A percentile compares a stretch with the other conserved stretches of the same genome.
phyloP scores from a whole-genome alignment of 2,329 filamentous ascomycete genomes.

The Scytalidium sp. region DNA sequence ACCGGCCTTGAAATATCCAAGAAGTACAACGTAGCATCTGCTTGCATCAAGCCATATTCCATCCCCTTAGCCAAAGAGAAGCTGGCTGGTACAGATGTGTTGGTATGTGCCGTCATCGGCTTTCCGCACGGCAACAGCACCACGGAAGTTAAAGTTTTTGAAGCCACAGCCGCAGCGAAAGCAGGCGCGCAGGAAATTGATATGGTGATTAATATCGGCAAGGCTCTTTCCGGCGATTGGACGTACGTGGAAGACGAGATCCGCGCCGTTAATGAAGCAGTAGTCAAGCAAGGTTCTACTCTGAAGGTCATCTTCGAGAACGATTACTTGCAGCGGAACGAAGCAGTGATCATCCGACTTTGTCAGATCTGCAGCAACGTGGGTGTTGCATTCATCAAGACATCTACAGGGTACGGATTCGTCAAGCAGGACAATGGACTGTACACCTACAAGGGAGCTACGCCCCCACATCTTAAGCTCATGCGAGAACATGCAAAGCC shows the following conservation, averaged over 20 bases:
- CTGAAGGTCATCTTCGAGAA: slow-evolving; percentile 64
- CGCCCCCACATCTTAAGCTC: slow-evolving; percentile 46
- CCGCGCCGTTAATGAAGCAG: slow-evolving; percentile 43
- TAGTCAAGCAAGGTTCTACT: slow-evolving; percentile 38
- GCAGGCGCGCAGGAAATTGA: slow-evolving; percentile 54
- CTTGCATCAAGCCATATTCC: slow-evolving; percentile 56
- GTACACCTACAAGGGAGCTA: slow-evolving; percentile 54
- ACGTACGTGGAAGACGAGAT: slow-evolving; percentile 53
- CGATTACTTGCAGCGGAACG: slow-evolving; percentile 43
- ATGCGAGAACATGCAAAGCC: slow-evolving; percentile 46
- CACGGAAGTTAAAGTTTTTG: slow-evolving; percentile 49
- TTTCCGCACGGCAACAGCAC: slow-evolving; percentile 60
- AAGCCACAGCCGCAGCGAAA: slow-evolving; percentile 44
- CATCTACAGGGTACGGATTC: slow-evolving; percentile 58
- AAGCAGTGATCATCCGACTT: slow-evolving; percentile 47
- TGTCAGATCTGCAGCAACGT: slow-evolving; percentile 52
- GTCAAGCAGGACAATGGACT: slow-evolving; percentile 49
- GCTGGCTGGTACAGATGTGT: slow-evolving; percentile 46
- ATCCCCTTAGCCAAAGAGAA: slow-evolving; percentile 44
- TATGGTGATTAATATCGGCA: slow-evolving; percentile 60
- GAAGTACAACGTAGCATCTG: slow-evolving; percentile 48
- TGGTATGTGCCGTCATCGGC: slow-evolving; percentile 55
- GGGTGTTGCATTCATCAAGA: slow-evolving; percentile 56
- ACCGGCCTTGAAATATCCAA: slow-evolving; percentile 45
- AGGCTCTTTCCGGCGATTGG: slow-evolving; percentile 54